phyloP scores from a whole-genome alignment of 495 filamentous ascomycete species.

The Bathelium albidoporum region DNA sequence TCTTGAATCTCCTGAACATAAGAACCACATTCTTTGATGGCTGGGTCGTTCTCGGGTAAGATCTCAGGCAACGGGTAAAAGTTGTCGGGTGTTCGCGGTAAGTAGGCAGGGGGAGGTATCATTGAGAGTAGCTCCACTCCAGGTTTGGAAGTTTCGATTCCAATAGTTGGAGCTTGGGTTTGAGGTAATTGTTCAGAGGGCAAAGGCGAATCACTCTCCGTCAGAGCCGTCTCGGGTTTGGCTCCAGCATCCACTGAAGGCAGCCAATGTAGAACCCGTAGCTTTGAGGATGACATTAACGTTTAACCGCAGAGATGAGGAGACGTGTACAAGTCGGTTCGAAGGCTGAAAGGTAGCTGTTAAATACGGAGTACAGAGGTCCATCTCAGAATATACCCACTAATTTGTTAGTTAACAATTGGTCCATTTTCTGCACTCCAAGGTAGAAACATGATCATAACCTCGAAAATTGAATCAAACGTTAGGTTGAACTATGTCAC shows the following conservation, averaged over 20 bases:
- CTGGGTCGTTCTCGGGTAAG: neutral
- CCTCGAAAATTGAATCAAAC: no score
- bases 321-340: neutral
- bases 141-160: neutral
- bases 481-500: no score
- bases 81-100: neutral
- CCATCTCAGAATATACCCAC: no score
- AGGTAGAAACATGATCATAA: no score
- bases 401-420: no score
- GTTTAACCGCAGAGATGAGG: neutral
- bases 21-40: neutral
- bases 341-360: neutral
- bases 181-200: neutral
- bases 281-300: neutral
- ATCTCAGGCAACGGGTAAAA: neutral
- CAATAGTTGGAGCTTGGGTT: neutral
- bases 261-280: neutral
- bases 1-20: neutral
- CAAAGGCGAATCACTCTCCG: neutral
- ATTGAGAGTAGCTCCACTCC: neutral
- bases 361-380: no score
- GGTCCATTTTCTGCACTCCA: no score
- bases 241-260: neutral
- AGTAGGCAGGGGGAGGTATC: neutral
- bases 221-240: neutral